Conservation (phyloP, 768 basidiomycete species). For the Leccinellum rugosiceps region DNA sequence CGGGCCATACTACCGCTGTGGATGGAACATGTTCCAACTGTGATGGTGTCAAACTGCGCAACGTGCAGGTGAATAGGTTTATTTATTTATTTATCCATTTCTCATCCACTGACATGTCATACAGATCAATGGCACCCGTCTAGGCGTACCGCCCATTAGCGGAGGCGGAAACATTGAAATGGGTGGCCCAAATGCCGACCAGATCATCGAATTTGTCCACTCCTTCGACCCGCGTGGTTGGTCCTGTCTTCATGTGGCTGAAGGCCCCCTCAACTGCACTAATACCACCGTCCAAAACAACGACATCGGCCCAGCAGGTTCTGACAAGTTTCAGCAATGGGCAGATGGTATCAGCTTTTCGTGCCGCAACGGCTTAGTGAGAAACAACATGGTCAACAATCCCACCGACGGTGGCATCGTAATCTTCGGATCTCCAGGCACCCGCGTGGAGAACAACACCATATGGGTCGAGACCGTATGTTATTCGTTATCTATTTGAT, state of each 20-base stretch:
- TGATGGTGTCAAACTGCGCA: conserved; percentile 57
- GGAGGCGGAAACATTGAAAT: conserved; percentile 85
- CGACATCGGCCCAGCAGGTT: conserved; percentile 77
- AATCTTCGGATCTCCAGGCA: conserved; percentile 72
- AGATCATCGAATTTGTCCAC: conserved; percentile 74
- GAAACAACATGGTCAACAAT: conserved; percentile 66
- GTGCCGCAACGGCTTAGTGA: conserved; percentile 58
- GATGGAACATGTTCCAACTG: conserved; percentile 63
- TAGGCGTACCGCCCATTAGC: conserved; percentile 44
- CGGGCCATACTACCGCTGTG: conserved; percentile 71
- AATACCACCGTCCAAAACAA: conserved; percentile 72
- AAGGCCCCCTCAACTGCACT: conserved; percentile 63
- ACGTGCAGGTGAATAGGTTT: conserved; percentile 56
- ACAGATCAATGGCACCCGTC: conserved; percentile 73
- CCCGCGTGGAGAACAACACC: conserved; percentile 70
- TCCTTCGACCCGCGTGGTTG: conserved; percentile 77
- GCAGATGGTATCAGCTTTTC: conserved; percentile 79
- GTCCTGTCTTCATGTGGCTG: conserved; percentile 77
- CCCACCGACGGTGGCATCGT: conserved; percentile 82
- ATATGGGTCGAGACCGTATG: conserved; percentile 68
- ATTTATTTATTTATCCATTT: neutral
- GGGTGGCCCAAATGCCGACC: conserved; percentile 69
- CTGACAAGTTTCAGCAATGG: conserved; percentile 66
- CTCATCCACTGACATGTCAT: neutral
- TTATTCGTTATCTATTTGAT: conserved; percentile 2